Percentiles rank a stretch among this genome's conserved stretches.
Conservation (phyloP, 139 green algal genomes). For the Chlorella sorokiniana region DNA sequence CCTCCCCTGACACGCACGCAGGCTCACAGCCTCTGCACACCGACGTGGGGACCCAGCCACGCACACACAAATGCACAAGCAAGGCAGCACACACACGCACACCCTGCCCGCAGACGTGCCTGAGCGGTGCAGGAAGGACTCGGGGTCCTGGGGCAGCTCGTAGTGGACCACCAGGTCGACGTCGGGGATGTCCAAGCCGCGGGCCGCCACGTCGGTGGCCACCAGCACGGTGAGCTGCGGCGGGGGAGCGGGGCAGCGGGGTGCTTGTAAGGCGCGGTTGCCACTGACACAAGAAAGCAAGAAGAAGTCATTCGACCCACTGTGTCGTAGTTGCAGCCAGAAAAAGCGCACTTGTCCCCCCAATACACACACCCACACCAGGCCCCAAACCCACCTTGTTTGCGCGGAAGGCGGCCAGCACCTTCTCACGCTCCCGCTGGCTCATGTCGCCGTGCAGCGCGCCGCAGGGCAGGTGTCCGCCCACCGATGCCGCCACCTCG, state of each 20-base stretch:
- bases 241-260: background rate
- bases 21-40: too few relatives aligned
- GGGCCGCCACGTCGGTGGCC: conserved; percentile 95
- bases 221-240: conserved; percentile 78
- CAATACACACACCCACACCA: background rate
- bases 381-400: conserved; percentile 21
- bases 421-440: conserved; percentile 59
- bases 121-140: conserved; percentile 62
- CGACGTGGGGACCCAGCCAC: too few relatives aligned
- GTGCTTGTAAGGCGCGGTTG: background rate
- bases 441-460: conserved; percentile 77
- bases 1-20: too few relatives aligned
- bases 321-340: too few relatives aligned
- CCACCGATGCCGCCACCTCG: conserved; percentile 71
- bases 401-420: conserved; percentile 86
- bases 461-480: conserved; percentile 45
- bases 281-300: background rate
- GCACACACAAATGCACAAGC: background rate
- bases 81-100: background rate
- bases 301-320: too few relatives aligned
- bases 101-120: background rate
- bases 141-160: conserved; percentile 55
- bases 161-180: conserved; percentile 75
- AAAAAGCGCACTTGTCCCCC: background rate
- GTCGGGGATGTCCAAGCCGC: conserved; percentile 92